Evolutionary conservation across 2,329 filamentous ascomycete species (phyloP).

Genomic region (Scedosporium aurantiacum): DNA sequence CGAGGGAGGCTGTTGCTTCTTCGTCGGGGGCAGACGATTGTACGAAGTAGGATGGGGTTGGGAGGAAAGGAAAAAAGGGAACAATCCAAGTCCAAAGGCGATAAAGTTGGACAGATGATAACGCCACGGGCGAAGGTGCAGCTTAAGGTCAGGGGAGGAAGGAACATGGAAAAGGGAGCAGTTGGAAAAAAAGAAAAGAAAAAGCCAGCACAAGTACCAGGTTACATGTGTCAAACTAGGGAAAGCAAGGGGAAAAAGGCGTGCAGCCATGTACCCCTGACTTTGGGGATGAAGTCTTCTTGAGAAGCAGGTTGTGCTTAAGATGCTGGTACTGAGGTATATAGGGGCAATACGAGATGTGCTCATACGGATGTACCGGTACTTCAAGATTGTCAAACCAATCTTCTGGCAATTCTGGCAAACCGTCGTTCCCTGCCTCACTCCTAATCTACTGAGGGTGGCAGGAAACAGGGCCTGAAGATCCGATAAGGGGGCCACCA

Average conservation of each 20-base stretch:
- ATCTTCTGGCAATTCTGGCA: neutral
- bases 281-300: neutral
- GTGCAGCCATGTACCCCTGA: neutral
- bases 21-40: neutral
- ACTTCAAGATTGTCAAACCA: neutral
- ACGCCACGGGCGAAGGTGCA: neutral
- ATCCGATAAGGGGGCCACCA: neutral
- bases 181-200: neutral
- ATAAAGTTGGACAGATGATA: slow-evolving; percentile 1
- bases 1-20: neutral
- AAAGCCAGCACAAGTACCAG: neutral
- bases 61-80: neutral
- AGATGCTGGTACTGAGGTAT: neutral
- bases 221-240: neutral
- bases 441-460: neutral
- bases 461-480: neutral
- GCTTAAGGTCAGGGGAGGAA: neutral
- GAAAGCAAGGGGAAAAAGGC: neutral
- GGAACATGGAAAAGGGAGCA: neutral
- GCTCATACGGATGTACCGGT: neutral
- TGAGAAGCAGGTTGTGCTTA: neutral
- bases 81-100: neutral
- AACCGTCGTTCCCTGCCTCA: neutral
- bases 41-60: neutral
- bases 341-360: neutral